Base-by-base conservation (phyloP, 2,329 filamentous ascomycete genomes). In the Ophiocordyceps unilateralis region DNA sequence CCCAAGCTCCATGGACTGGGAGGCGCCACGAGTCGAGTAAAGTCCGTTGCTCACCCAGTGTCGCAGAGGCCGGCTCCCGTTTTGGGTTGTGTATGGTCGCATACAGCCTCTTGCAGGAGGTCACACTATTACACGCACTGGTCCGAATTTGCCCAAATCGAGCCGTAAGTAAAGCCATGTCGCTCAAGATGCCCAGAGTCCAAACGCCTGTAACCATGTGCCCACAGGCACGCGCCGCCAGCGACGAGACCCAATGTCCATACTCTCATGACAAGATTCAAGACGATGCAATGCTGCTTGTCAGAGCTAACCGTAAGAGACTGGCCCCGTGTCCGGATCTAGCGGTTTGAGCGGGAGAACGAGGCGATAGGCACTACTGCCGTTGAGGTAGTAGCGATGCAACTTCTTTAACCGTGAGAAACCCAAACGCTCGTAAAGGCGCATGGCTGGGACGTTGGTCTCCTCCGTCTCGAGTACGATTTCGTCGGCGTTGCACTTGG, bases 381-480 rank as follows among this genome's bases (percentile, higher is more conserved):
- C 91, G 56, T 96, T 98, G 36, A 98, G 66, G 53, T 98, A 98
- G 58, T 98, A 98, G 38, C 91, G 73, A 61, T 96, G 88, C 43
- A 98, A 64, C 47, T 87, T 83, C 63, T 98, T 98, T 46, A 85
- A 93, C 42, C 89, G 72, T 20, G 96, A 62, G 55, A 98, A 98
- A 0, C 91, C 91, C 8, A 98, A 69, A 1, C 87, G 72, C 60
- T 98, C 89, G 61, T 98, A 98, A 10, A 98, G 67, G 49, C 86
- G 83, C 67, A 96, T 85, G 19, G 88, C 91, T 1, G 87, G 80
- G 1, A 78, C 75, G 57, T 98, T 98, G 15, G 82, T 85, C 60
- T 93, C 86, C 63, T 98, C 91, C 0, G 91, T 98, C 65, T 98
- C 91, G 23, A 98, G 74, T 2, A 93, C 89, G 47, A 98, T 80